Base-by-base conservation (phyloP, 305 asterid genomes). In the Rubia occidens region DNA sequence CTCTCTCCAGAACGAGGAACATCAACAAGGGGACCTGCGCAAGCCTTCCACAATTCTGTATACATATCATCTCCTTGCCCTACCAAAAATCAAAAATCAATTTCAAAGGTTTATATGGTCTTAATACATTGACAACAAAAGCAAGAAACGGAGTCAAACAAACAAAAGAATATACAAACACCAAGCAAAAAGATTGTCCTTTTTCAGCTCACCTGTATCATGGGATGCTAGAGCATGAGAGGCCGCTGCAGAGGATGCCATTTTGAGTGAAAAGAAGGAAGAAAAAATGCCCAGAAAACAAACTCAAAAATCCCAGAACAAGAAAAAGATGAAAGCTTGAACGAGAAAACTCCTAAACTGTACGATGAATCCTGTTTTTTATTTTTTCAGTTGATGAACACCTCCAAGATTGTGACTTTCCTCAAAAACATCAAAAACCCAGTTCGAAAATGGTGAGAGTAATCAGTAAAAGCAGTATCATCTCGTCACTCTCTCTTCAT, bases 1-100 rank as follows among this genome's bases (percentile, higher is more conserved):
- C 88, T 75, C 60, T 90, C 90, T 61, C 79, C 81, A 53, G 45
- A 32, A 61, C 82, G 72, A 72, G 90, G 96, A 77, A 90, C 77
- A 78, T 88, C 88, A 65, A 88, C 95, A 77, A 87, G 77, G 70
- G 95, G 90, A 24, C 97, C 97, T 8, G 97, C 97, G 78, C 97
- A 90, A 39, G 95, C 95, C 79, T 80, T 90, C 97, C 97, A 90
- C 26, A 90, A 81, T 73, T 83, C 92, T 63, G 74, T 71, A 71
- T 85, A 85, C 76, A 90, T 79, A 78, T 80, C 85, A 74, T 82
- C 67, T n/a, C 8, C 75, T 72, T 67, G 77, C 75, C 85, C 88
- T 83, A 79, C 75, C 77, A 66, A 74, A 72, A 72, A n/a, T 11
- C 9, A 32, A 32, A 32, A 32, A 32, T 2, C 35, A 32, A 32